Evolutionary conservation across 768 basidiomycete species (phyloP).

Genomic region (Boletus pseudopeckii): DNA sequence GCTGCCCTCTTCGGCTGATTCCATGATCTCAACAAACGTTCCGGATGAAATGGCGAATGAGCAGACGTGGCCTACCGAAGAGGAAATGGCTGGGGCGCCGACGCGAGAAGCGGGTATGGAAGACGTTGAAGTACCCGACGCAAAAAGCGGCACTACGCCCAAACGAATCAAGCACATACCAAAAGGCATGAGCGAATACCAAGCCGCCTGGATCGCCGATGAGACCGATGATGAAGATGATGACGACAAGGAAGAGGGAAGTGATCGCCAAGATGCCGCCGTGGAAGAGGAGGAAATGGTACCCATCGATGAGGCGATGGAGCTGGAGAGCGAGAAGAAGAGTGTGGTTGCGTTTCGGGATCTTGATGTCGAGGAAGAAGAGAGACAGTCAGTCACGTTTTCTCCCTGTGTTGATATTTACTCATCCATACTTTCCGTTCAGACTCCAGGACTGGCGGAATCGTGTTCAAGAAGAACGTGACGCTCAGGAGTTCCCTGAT

Average conservation of each 20-base stretch:
- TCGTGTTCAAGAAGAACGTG: constrained; percentile 70
- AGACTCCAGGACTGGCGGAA: constrained; percentile 70
- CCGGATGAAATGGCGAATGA: constrained; percentile 91
- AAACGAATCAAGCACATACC: constrained; percentile 79
- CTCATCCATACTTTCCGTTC: constrained; percentile 3
- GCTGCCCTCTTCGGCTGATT: constrained; percentile 66
- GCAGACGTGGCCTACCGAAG: constrained; percentile 98
- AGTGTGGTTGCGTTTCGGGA: constrained; percentile 66
- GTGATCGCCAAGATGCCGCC: constrained; percentile 39
- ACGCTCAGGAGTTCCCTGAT: constrained; percentile 89
- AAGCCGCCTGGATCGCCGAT: constrained; percentile 94
- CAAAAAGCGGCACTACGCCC: constrained; percentile 69
- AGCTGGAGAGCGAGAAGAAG: constrained; percentile 52
- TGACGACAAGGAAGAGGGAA: constrained; percentile 42
- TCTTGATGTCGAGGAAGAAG: constrained; percentile 81
- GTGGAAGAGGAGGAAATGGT: constrained; percentile 62
- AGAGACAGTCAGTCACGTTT: constrained; percentile 62
- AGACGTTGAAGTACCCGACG: constrained; percentile 52
- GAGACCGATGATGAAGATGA: constrained; percentile 65
- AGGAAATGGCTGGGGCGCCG: constrained; percentile 67
- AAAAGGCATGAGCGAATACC: constrained; percentile 95
- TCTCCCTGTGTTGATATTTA: background rate
- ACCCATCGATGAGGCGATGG: constrained; percentile 52
- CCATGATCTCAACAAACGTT: constrained; percentile 80
- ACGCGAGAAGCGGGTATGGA: constrained; percentile 16